Conservation (phyloP, 73 alveolate species). For the Uronychia setigera region DNA sequence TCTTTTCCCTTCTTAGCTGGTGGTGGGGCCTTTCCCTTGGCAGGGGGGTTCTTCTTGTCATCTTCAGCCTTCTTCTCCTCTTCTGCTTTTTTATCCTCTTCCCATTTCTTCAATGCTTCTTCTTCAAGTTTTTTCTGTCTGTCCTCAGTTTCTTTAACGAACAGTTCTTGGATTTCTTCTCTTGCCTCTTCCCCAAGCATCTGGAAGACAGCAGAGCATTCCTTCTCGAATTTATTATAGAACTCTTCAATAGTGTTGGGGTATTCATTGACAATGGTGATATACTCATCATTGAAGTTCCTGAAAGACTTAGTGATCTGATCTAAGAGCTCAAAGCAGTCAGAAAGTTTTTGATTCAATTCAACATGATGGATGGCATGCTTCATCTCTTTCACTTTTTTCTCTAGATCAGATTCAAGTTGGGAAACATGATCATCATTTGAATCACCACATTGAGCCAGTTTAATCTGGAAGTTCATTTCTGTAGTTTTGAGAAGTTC, state of each 20-base stretch:
- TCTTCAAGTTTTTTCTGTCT: slow-evolving; percentile 61
- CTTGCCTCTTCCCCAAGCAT: slow-evolving; percentile 42
- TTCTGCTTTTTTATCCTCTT: slow-evolving; percentile 60
- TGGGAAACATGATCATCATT: slow-evolving; percentile 56
- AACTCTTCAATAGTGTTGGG: slow-evolving; percentile 48
- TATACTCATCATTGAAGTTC: slow-evolving; percentile 44
- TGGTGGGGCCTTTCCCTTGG: slow-evolving; percentile 60
- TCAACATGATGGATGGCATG: slow-evolving; percentile 70
- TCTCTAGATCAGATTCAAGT: slow-evolving; percentile 63
- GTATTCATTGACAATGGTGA: slow-evolving; percentile 56
- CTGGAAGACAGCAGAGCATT: slow-evolving; percentile 40
- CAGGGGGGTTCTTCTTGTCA: slow-evolving; percentile 39
- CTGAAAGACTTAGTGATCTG: slow-evolving; percentile 59
- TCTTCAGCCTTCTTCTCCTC: slow-evolving; percentile 60
- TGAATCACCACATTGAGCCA: slow-evolving; percentile 71
- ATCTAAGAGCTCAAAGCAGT: slow-evolving; percentile 68
- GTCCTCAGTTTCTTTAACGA: slow-evolving; percentile 61
- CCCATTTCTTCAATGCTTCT: slow-evolving; percentile 55
- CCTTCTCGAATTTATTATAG: slow-evolving; percentile 45
- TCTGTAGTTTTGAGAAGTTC: slow-evolving; percentile 57
- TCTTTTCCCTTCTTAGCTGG: slow-evolving; percentile 40
- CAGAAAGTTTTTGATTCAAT: slow-evolving; percentile 59
- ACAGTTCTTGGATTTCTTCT: slow-evolving; percentile 51
- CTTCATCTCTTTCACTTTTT: slow-evolving; percentile 54
- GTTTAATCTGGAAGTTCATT: slow-evolving; percentile 44